phyloP scores from a whole-genome alignment of 306 rosid genomes.

The Cotoneaster glaucophyllus region DNA sequence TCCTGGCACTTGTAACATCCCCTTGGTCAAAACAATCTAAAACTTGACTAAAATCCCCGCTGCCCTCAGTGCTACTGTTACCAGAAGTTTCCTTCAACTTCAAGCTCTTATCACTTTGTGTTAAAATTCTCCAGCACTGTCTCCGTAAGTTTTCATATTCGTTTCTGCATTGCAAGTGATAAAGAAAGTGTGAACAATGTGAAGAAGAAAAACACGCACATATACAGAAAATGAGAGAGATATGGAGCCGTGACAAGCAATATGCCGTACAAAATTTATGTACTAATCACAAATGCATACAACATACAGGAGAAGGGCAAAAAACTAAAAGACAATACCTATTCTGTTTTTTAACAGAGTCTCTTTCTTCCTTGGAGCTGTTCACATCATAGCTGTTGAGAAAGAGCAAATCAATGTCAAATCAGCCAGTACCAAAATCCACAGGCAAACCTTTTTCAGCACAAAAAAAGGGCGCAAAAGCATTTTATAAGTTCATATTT shows the following conservation, averaged over 20 bases:
- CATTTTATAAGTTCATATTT: not conserved
- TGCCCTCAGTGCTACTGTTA: conserved; percentile 12
- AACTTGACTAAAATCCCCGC: conserved; percentile 14
- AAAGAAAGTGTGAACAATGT: not conserved
- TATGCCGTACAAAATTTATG: not conserved
- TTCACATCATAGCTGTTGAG: conserved; percentile 17
- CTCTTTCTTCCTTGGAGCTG: conserved; percentile 22
- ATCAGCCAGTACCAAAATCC: not conserved
- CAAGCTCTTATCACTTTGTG: conserved; percentile 3
- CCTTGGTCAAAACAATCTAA: conserved; percentile 6
- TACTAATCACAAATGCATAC: not conserved
- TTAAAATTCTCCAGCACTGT: conserved; percentile 1
- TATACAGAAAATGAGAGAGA: not conserved
- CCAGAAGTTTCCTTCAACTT: conserved; percentile 14
- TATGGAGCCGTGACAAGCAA: not conserved
- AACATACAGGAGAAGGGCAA: not conserved
- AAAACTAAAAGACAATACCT: conserved; percentile 9
- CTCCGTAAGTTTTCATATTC: conserved; percentile 16
- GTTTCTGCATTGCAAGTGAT: conserved; percentile 2
- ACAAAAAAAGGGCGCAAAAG: not conserved
- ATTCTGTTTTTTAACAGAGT: not conserved
- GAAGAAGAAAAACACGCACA: not conserved
- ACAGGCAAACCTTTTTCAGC: not conserved
- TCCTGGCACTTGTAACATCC: conserved; percentile 6
- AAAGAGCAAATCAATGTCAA: not conserved